Evolutionary conservation across 2,329 filamentous ascomycete genomes (phyloP), one percentile per base, ranked within the genome.

Genomic region (Aaosphaeria arxii): DNA sequence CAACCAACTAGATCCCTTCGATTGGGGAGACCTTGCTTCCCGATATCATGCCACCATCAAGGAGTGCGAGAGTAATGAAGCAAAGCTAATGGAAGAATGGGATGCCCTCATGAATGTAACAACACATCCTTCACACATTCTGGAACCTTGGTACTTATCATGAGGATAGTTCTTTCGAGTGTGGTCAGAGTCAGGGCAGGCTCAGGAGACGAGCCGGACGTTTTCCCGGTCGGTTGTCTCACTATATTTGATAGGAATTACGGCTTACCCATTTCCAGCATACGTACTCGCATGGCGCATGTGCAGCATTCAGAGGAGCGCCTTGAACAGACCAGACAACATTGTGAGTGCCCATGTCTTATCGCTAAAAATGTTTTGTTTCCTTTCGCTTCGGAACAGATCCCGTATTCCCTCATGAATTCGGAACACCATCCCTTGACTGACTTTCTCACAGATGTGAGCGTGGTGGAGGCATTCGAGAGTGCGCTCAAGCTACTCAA

Each of bases 241-340:
- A 29, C 5, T 13, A n/a, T 7, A 42, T 9, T 11, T n/a, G 28
- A 30, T 42, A 24, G 17, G 49, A 32, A 49, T 31, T 47, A 24
- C 28, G 50, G 47, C 47, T 11, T 43, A 35, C 59, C 41, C 42
- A 30, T 32, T 11, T 38, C 7, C 52, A 89, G 88, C 47, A 77
- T 96, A 41, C 87, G 86, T 62, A 96, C 91, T 2, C 84, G 91
- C 52, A 84, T 87, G 66, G 78, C 83, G 51, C 88, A 86, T 66
- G 89, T 95, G 30, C 83, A 86, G 52, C 76, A 89, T 40, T 83
- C 86, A 0, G 91, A 96, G 66, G 75, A 82, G 36, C 80, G 77
- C 29, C 76, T 95, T 48, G 82, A 84, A 46, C 79, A 86, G 56
- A 94, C 87, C 65, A 87, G 91, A 62, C 78, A 85, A 51, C 91